Base-by-base conservation (phyloP, 495 filamentous ascomycete genomes). In the Hyaloscypha hepaticicola region DNA sequence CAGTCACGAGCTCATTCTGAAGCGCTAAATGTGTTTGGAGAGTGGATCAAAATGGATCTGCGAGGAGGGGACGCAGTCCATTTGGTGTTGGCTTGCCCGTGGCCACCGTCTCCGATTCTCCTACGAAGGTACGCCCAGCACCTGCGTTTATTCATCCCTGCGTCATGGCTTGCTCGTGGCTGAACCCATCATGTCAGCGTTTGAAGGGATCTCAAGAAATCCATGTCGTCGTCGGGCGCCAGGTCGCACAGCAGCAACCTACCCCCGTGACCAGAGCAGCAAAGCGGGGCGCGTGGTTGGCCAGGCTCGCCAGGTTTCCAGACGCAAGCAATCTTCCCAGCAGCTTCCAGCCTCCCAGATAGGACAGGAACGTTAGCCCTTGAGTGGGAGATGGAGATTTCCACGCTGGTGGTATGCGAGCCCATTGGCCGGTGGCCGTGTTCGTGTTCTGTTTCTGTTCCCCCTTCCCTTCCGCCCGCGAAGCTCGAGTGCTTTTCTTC, bases 1-100 rank as follows among this genome's bases (percentile, higher is more conserved):
- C 41, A 58, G 56, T 68, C 66, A 68, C 66, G 66, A 68, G 66
- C 55, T 33, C 60, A 29, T 31, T 34, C 56, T 55, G 66, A 11
- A 64, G 66, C 60, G 66, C 66, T 68, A 64, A 64, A 27, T n/a
- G 28, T 64, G 49, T 60, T n/a, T 55, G 25, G 26, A 27, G 14
- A 25, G 66, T 64, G 60, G 66, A 60, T 31, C 49, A 21, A 7
- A 41, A 61, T 64, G 60, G 66, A 60, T 31, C 49, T 55, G 59
- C 59, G 48, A 61, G 24, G 11, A 33, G 57, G 29, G 41, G 27
- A n/a, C 31, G 57, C 25, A 57, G 53, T 0, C 21, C 50, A 19
- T n/a, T n/a, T n/a, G n/a, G 38, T 16, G 38, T 45, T 45, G 38
- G 12, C 27, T 29, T 29, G 48, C 60, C 26, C 19, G 16, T 26